Conservation (phyloP, 2,329 filamentous ascomycete species). For the Teratosphaeria pseudoeucalypti region DNA sequence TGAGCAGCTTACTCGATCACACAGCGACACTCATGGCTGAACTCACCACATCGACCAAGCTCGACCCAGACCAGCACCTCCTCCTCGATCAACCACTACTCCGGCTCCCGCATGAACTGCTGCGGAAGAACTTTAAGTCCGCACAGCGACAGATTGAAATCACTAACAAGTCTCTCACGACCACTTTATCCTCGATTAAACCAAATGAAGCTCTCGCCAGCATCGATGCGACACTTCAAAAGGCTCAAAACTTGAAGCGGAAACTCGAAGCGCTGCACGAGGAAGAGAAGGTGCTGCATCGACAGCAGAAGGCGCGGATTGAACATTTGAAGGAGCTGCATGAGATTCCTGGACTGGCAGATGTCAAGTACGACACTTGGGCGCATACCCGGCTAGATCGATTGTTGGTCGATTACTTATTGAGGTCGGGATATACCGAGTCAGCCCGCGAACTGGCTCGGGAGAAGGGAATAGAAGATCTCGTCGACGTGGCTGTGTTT, state of each 20-base stretch:
- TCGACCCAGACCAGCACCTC: slow-evolving; percentile 47
- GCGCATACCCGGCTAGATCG: slow-evolving; percentile 70
- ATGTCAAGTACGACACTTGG: slow-evolving; percentile 92
- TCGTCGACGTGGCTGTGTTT: slow-evolving; percentile 87
- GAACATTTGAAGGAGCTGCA: slow-evolving; percentile 74
- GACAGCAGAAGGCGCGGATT: slow-evolving; percentile 65
- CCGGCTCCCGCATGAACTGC: slow-evolving; percentile 82
- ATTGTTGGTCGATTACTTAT: slow-evolving; percentile 81
- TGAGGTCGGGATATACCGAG: slow-evolving; percentile 70
- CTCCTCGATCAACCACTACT: slow-evolving; percentile 87
- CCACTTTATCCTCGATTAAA: slow-evolving; percentile 37
- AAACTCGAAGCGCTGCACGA: slow-evolving; percentile 70
- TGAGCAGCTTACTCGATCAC: neutral
- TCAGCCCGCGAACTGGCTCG: slow-evolving; percentile 65
- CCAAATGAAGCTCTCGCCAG: slow-evolving; percentile 65
- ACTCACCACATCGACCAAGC: slow-evolving; percentile 21
- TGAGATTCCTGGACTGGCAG: slow-evolving; percentile 61
- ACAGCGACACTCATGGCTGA: slow-evolving; percentile 28
- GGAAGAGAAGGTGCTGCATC: slow-evolving; percentile 69
- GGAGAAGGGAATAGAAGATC: slow-evolving; percentile 63
- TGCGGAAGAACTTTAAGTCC: slow-evolving; percentile 86
- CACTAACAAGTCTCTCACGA: slow-evolving; percentile 53
- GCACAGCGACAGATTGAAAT: slow-evolving; percentile 69
- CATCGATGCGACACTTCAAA: slow-evolving; percentile 73
- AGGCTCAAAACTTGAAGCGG: slow-evolving; percentile 77